A percentile compares a stretch with the other conserved stretches of the same genome.
phyloP scores from a whole-genome alignment of 2,329 filamentous ascomycete genomes.

The Penicillium sp. region DNA sequence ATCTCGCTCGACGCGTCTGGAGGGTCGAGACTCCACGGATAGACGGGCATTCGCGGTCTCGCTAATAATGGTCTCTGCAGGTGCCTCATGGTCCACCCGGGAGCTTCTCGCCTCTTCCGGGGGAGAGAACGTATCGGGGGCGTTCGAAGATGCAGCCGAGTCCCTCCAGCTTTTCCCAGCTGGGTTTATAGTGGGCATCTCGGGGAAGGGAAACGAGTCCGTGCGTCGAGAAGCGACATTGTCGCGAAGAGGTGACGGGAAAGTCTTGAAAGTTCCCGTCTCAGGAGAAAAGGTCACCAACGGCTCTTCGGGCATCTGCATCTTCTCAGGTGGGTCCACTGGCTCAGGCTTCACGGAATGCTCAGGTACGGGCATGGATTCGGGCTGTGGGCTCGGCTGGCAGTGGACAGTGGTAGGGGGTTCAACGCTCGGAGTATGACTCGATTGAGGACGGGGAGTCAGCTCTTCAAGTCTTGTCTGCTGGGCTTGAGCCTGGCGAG shows the following conservation, averaged over 20 bases:
- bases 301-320: conserved; percentile 34
- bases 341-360: conserved; percentile 21
- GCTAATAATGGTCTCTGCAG: background rate
- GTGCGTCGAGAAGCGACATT: conserved; percentile 27
- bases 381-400: background rate
- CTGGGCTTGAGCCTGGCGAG: background rate
- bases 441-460: conserved; percentile 9
- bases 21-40: conserved; percentile 13
- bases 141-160: conserved; percentile 10
- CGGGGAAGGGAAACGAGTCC: conserved; percentile 18
- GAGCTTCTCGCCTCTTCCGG: conserved; percentile 15
- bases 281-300: conserved; percentile 46
- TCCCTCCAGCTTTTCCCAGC: conserved; percentile 9
- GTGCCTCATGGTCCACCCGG: background rate
- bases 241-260: conserved; percentile 41
- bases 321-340: conserved; percentile 24
- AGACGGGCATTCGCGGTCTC: background rate
- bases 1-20: conserved; percentile 15
- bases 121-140: conserved; percentile 18
- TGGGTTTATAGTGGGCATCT: conserved; percentile 9
- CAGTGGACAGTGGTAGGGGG: conserved; percentile 17
- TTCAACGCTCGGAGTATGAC: conserved; percentile 21
- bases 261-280: conserved; percentile 47
- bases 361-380: background rate
- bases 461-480: background rate